Percentiles rank a stretch among this genome's conserved stretches.
Evolutionary conservation across 2,329 filamentous ascomycete genomes (phyloP).

Genomic region (Pseudopyrenochaeta lycopersici): DNA sequence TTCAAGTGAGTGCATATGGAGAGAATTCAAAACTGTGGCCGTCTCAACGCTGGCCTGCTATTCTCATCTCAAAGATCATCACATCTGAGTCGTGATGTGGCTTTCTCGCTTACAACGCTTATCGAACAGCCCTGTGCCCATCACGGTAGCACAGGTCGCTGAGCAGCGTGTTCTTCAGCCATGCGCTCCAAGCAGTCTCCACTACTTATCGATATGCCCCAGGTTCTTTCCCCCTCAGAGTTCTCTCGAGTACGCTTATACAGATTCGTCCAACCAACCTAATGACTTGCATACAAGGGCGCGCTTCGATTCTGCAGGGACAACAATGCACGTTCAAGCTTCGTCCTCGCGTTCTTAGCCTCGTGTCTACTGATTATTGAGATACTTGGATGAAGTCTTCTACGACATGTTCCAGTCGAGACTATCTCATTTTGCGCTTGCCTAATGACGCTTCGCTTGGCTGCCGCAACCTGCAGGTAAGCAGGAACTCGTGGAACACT

Average conservation of each 20-base stretch:
- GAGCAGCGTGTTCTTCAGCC: conserved; percentile 27
- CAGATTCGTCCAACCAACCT: conserved; percentile 21
- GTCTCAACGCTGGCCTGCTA: no score
- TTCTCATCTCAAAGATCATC: no score
- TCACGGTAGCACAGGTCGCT: conserved; percentile 23
- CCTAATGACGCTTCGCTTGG: no score
- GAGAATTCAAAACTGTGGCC: no score
- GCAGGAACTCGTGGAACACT: no score
- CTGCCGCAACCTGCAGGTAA: no score
- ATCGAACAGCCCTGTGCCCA: conserved; percentile 5
- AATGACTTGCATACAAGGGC: background rate
- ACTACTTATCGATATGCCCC: conserved; percentile 39
- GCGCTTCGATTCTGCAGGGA: background rate
- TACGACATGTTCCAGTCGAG: no score
- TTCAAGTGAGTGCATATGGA: no score
- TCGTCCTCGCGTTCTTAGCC: background rate
- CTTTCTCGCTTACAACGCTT: conserved; percentile 13
- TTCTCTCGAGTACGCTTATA: conserved; percentile 42
- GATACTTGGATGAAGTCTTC: no score
- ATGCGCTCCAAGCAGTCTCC: conserved; percentile 25
- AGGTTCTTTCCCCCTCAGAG: conserved; percentile 27
- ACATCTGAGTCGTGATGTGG: background rate
- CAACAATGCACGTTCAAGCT: background rate
- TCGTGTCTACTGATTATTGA: no score
- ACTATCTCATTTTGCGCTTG: no score